phyloP scores from a whole-genome alignment of 176 grass and related monocot genomes.

The Raddia guianensis region DNA sequence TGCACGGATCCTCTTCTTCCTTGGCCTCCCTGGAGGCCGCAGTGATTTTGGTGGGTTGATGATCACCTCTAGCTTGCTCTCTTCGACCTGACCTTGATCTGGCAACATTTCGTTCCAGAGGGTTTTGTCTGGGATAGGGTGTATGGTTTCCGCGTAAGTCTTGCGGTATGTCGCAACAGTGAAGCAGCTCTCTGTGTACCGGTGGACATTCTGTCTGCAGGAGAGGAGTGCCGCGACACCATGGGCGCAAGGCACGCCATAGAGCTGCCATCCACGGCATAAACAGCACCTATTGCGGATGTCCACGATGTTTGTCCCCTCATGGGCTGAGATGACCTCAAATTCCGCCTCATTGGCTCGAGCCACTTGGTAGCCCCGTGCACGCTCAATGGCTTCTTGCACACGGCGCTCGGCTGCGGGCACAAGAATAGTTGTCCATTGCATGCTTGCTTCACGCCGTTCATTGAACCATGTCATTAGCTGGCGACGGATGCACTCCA shows the following conservation, averaged over 20 bases:
- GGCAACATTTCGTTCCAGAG: conserved; percentile 62
- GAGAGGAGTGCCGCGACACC: conserved; percentile 89
- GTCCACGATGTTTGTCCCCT: conserved; percentile 85
- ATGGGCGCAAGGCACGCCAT: conserved; percentile 86
- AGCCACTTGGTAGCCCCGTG: conserved; percentile 82
- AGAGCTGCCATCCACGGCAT: conserved; percentile 94
- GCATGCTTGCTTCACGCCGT: conserved; percentile 87
- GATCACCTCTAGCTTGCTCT: conserved; percentile 48
- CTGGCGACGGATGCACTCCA: conserved; percentile 86
- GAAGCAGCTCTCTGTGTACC: conserved; percentile 94
- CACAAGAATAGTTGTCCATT: conserved; percentile 84
- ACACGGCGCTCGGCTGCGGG: conserved; percentile 69
- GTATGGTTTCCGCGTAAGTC: conserved; percentile 92
- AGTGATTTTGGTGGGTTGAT: conserved; percentile 85
- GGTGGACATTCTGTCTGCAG: conserved; percentile 93
- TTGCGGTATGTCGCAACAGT: conserved; percentile 87
- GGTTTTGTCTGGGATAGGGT: conserved; percentile 90
- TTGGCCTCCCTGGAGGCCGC: conserved; percentile 69
- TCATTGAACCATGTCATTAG: conserved; percentile 98
- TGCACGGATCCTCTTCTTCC: conserved; percentile 74
- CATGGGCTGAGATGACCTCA: conserved; percentile 80
- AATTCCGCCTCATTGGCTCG: conserved; percentile 92
- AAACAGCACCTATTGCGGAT: conserved; percentile 92
- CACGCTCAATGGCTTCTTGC: conserved; percentile 84
- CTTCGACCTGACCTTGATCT: conserved; percentile 43